Evolutionary conservation across 2,329 filamentous ascomycete genomes (phyloP).

Genomic region (Sarocladium strictum): DNA sequence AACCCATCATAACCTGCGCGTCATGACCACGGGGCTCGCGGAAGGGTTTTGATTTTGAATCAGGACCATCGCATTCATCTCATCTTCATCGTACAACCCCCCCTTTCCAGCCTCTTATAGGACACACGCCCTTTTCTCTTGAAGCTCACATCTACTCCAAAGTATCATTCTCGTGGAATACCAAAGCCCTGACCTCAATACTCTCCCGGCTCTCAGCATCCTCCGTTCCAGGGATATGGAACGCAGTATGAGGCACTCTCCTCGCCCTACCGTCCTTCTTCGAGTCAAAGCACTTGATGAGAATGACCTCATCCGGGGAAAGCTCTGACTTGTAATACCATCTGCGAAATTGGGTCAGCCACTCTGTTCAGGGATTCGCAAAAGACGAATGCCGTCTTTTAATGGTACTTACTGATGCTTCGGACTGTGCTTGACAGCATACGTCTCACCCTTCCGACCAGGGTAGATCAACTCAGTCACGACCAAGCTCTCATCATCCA

Average conservation of each 20-base stretch:
- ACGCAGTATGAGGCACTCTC: conserved; percentile 50
- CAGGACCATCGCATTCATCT: no score
- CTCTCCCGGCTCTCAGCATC: conserved; percentile 48
- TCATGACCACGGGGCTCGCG: no score
- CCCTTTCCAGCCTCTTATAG: no score
- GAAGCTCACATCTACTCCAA: conserved; percentile 3
- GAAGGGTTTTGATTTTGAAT: no score
- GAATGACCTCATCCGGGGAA: conserved; percentile 44
- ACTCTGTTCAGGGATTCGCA: no score
- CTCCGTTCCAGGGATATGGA: conserved; percentile 36
- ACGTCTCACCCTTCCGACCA: conserved; percentile 43
- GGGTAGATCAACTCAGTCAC: conserved; percentile 44
- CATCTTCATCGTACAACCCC: no score
- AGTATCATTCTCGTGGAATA: conserved; percentile 34
- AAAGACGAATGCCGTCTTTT: background rate
- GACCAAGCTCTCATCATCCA: conserved; percentile 45
- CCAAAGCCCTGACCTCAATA: conserved; percentile 50
- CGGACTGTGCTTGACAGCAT: conserved; percentile 32
- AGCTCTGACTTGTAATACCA: conserved; percentile 50
- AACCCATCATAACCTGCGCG: no score
- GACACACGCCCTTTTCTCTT: no score
- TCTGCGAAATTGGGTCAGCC: conserved; percentile 28
- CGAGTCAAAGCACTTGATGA: conserved; percentile 59
- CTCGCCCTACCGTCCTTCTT: conserved; percentile 48
- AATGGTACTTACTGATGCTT: background rate